Evolutionary conservation across 148 eudicot species (phyloP).

Genomic region (Vaccinium macrocarpon): DNA sequence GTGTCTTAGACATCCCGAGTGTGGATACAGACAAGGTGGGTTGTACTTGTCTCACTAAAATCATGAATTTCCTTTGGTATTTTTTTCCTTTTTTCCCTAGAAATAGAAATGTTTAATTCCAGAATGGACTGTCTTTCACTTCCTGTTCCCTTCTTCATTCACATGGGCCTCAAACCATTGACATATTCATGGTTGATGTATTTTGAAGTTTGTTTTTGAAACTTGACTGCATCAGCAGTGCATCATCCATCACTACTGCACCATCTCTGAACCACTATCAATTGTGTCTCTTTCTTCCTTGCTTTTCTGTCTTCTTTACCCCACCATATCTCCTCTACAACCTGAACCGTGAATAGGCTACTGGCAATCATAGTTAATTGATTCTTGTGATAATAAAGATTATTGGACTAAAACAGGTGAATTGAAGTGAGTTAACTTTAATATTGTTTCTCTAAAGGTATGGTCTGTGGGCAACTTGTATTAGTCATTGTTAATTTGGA

Average conservation of each 20-base stretch:
- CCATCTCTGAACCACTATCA: conserved; percentile 1
- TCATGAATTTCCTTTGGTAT: neutral
- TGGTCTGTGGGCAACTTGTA: neutral
- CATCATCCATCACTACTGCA: neutral
- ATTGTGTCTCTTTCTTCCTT: neutral
- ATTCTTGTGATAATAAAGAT: neutral
- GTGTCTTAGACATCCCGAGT: conserved; percentile 93
- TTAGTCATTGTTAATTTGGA: neutral
- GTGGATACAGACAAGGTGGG: conserved; percentile 95
- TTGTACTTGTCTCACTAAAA: neutral
- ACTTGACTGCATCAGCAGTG: neutral
- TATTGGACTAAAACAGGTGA: neutral
- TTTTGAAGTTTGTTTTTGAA: neutral
- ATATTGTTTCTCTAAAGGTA: neutral
- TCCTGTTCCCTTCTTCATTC: neutral
- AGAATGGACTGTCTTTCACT: neutral
- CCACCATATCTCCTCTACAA: neutral
- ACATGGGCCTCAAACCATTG: neutral
- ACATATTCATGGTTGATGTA: neutral
- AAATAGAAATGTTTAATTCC: neutral
- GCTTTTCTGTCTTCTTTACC: neutral
- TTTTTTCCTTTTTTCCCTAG: neutral
- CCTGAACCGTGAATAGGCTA: neutral
- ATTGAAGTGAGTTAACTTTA: neutral
- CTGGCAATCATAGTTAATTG: neutral